Base-by-base conservation (phyloP, 2,329 filamentous ascomycete genomes). In the Rhinocladiella mackenziei region DNA sequence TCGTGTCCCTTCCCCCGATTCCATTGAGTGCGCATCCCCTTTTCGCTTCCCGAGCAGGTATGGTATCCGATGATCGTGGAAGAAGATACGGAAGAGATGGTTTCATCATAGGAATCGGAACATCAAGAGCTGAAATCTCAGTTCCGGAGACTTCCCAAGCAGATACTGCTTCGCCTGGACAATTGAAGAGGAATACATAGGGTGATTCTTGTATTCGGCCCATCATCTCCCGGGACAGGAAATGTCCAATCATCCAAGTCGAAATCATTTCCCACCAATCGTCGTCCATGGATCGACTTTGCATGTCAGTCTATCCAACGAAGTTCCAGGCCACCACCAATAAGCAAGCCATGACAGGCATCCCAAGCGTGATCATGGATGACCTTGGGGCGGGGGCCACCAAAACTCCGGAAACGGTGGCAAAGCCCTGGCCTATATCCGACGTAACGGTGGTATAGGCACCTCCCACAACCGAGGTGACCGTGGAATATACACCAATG, bases 351-450 rank as follows among this genome's bases (percentile, higher is more conserved):
- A 41, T 14, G 3, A 45, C 19, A 4, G 35, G 31, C 19, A 14
- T 17, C 13, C 28, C 17, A 5, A 34, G 36, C 11, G 48, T 34
- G 25, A 31, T 7, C 13, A 22, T 14, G 6, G 19, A 20, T 25
- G 39, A 23, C 8, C 26, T 34, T 19, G 43, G 25, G 23, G 39
- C 39, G 7, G 1, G 35, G 26, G 43, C 39, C 7, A 51, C 48
- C 34, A 51, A 14, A 8, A 51, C 34, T 9, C 48, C 48, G 11
- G 43, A 47, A n/a, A 51, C 39, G 17, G 36, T 50, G 19, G 47
- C 39, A 31, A 25, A 50, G 19, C 25, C 47, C 14, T 45, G 39
- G 28, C 43, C 47, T n/a, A 32, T 34, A 10, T 38, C 42, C 4
- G 43, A 41, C 28, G 47, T 50, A 2, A 50, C 42, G 14, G 43